Conservation (phyloP, 306 rosid species). For the Inga laurina region DNA sequence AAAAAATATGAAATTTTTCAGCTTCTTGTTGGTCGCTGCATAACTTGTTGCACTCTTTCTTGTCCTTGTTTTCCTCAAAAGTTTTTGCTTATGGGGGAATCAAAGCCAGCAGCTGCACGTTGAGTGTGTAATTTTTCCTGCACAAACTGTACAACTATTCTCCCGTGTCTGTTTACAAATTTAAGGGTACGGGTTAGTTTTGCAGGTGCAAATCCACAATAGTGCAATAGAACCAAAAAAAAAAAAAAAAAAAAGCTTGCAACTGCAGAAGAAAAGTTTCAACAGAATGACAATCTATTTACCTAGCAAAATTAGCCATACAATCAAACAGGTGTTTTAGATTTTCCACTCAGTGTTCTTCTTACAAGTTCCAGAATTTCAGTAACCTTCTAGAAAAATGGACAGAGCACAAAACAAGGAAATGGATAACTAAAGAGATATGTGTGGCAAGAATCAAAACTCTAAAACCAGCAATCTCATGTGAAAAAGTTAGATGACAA, state of each 20-base stretch:
- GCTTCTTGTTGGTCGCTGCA: constrained; percentile 13
- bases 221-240: constrained; percentile 12
- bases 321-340: constrained; percentile 44
- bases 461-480: not conserved
- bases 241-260: too few species aligned
- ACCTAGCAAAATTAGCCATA: constrained; percentile 38
- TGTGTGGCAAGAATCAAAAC: not conserved
- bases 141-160: constrained; percentile 39
- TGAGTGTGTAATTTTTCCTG: constrained; percentile 23
- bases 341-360: constrained; percentile 61
- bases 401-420: not conserved
- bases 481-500: not conserved
- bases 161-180: constrained; percentile 27
- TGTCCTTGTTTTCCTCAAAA: constrained; percentile 10
- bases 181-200: constrained; percentile 21
- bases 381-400: constrained; percentile 54
- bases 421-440: not conserved
- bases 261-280: constrained; percentile 4
- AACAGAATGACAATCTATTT: constrained; percentile 22
- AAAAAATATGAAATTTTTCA: constrained; percentile 13
- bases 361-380: constrained; percentile 80
- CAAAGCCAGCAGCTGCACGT: constrained; percentile 28
- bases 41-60: constrained; percentile 25
- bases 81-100: not conserved
- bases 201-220: constrained; percentile 13